Evolutionary conservation across 2,329 filamentous ascomycete species (phyloP), one percentile per base, ranked within the genome.

Genomic region (Fusarium secorum): DNA sequence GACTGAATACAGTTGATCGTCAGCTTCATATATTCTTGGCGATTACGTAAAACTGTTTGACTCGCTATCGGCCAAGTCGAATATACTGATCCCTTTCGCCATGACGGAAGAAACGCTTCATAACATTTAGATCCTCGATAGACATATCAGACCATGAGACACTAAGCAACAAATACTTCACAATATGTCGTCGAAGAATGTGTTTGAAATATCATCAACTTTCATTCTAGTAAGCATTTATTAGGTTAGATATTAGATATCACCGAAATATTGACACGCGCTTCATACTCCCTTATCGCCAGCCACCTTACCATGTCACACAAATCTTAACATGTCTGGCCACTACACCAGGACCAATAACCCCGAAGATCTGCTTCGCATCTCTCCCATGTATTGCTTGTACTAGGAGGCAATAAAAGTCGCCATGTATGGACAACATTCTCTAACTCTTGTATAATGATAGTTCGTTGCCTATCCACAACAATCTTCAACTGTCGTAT

Each of bases 11-110:
- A 2, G 11, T 32, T 10, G 28, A 48, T 32, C 28, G 45, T 3
- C 14, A 3, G 15, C 28, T 17, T 48, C 28, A n/a, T 3, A 3
- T 18, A 18, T 32, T 5, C 28, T 33, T 24, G 28, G 28, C 28
- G 11, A 14, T 10, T 11, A 4, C 24, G 24, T 4, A 26, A 30
- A 1, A 1, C 9, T 46, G 10, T n/a, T 28, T 5, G 14, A n/a
- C 20, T 10, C 3, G 4, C 6, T n/a, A n/a, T 28, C 11, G 26
- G 26, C 4, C 20, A 22, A 46, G 28, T n/a, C 3, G 1, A 17
- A 22, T 28, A 30, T 17, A 6, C 11, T 6, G 41, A 44, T 26
- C 39, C 3, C 10, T 24, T 28, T 24, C 4, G 24, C 24, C 24
- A 24, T 24, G 24, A 24, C 24, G 24, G 24, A 24, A 24, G 24